A percentile compares a stretch with the other conserved stretches of the same genome.
These are phyloP conservation scores for Juglanconis sp. DNA, from an alignment of 2,329 filamentous ascomycete genomes.

Conservation along the genomic window DNA sequence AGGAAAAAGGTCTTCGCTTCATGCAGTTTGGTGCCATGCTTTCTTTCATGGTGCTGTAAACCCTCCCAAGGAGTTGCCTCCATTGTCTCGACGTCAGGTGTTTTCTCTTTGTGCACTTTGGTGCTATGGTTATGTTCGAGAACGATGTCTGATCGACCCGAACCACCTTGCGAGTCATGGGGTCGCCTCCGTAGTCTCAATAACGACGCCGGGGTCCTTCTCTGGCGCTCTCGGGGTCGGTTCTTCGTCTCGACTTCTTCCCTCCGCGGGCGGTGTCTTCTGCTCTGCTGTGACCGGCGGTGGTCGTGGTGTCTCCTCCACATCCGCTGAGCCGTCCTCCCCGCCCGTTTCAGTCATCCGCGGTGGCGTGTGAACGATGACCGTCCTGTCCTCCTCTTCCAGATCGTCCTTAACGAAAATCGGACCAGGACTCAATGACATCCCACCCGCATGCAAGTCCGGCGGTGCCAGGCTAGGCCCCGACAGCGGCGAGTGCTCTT, in stretches of 20 bases:
- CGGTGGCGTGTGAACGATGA: slow-evolving; percentile 27
- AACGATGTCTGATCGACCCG: background rate
- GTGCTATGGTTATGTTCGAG: background rate
- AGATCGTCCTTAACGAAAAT: slow-evolving; percentile 7
- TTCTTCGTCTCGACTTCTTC: slow-evolving; percentile 31
- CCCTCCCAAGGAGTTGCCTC: background rate
- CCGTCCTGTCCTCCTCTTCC: slow-evolving; percentile 21
- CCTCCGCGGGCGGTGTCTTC: slow-evolving; percentile 19
- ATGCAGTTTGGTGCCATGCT: background rate
- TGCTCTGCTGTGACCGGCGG: slow-evolving; percentile 4
- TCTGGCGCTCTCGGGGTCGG: slow-evolving; percentile 37
- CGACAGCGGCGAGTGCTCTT: slow-evolving; percentile 19
- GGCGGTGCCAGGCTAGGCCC: slow-evolving; percentile 16
- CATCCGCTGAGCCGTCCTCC: slow-evolving; percentile 21
- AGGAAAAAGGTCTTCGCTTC: slow-evolving; percentile 8
- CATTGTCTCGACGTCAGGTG: slow-evolving; percentile 4
- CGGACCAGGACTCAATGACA: slow-evolving; percentile 7
- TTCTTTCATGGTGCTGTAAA: background rate
- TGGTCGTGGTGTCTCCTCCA: slow-evolving; percentile 45
- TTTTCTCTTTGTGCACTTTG: background rate
- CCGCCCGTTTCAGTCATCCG: slow-evolving; percentile 22
- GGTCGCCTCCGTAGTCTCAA: background rate
- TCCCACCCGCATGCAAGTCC: slow-evolving; percentile 6
- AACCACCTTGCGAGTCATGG: background rate
- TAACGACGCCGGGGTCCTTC: slow-evolving; percentile 15